Percentiles rank a stretch among this genome's conserved stretches.
Conservation (phyloP, 2,329 filamentous ascomycete species). For the Monosporascus sp. region DNA sequence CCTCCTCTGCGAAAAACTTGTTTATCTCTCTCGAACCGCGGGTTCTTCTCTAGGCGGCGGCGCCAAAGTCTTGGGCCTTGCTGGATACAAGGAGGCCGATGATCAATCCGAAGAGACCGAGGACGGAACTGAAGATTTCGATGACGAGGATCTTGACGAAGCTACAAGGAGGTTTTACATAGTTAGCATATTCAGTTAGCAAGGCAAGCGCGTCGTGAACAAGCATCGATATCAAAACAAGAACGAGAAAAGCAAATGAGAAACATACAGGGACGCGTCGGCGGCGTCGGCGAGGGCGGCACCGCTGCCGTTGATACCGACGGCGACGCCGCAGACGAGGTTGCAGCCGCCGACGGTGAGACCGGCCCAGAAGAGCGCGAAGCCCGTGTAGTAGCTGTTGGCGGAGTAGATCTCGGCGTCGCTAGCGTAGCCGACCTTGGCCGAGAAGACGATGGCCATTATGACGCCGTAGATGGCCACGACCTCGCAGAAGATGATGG, state of each 20-base stretch:
- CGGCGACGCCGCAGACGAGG: slow-evolving; percentile 88
- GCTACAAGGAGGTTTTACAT: slow-evolving; percentile 36
- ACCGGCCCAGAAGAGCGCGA: slow-evolving; percentile 92
- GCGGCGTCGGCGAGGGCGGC: slow-evolving; percentile 94
- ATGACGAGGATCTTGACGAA: slow-evolving; percentile 99
- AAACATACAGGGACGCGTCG: slow-evolving; percentile 75
- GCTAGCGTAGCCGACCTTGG: slow-evolving; percentile 67
- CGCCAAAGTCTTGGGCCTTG: slow-evolving; percentile 72
- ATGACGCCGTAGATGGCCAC: slow-evolving; percentile 99
- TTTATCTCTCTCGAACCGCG: neutral
- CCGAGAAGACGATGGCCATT: slow-evolving; percentile 97
- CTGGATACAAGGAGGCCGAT: slow-evolving; percentile 83
- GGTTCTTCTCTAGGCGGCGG: slow-evolving; percentile 1
- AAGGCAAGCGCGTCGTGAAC: neutral
- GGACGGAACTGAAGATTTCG: slow-evolving; percentile 97
- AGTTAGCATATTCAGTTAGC: slow-evolving; percentile 14
- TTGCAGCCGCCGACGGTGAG: slow-evolving; percentile 95
- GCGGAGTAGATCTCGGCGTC: slow-evolving; percentile 64
- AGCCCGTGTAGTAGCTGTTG: slow-evolving; percentile 89
- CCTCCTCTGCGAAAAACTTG: neutral
- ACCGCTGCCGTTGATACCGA: slow-evolving; percentile 96
- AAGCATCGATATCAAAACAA: neutral
- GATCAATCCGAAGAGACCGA: slow-evolving; percentile 94
- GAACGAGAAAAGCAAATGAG: slow-evolving; percentile 8
- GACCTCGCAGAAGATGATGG: slow-evolving; percentile 99